Percentiles rank a stretch among this genome's conserved stretches.
These are phyloP conservation scores for Monosporascus sp. DNA, from an alignment of 2,329 filamentous ascomycete species.

Conservation along the genomic window DNA sequence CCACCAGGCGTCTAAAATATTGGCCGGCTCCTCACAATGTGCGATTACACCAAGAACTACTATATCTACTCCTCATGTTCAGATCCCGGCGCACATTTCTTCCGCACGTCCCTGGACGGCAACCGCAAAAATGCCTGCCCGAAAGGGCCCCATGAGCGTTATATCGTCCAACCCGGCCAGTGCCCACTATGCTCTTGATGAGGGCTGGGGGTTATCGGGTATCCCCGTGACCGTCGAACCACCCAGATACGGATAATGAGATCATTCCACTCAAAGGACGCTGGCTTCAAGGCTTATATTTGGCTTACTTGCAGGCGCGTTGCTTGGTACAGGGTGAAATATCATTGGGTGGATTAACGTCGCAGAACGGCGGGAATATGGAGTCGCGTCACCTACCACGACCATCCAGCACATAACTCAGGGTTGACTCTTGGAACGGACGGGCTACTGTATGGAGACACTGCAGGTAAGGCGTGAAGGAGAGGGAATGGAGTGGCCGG, in stretches of 20 bases:
- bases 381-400: not conserved
- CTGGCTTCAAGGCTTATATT: not conserved
- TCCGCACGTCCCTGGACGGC: slow-evolving; percentile 64
- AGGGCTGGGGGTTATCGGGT: not conserved
- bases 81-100: slow-evolving; percentile 66
- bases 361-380: not conserved
- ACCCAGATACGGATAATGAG: not conserved
- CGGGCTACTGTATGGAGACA: not conserved
- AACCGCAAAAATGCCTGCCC: slow-evolving; percentile 53
- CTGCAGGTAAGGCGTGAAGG: not conserved
- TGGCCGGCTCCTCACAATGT: slow-evolving; percentile 36
- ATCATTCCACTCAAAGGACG: not conserved
- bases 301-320: not conserved
- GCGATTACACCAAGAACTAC: slow-evolving; percentile 68
- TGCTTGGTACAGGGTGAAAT: not conserved
- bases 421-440: not conserved
- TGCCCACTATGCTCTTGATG: slow-evolving; percentile 44
- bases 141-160: slow-evolving; percentile 65
- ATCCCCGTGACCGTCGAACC: not conserved
- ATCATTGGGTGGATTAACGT: not conserved
- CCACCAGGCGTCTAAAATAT: slow-evolving; percentile 5
- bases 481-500: not conserved
- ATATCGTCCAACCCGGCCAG: slow-evolving; percentile 63
- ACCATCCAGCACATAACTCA: not conserved
- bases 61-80: slow-evolving; percentile 69